These are phyloP conservation scores for Akebia trifoliata DNA, from an alignment of 164 flowering plant species.

Conservation along the genomic window DNA sequence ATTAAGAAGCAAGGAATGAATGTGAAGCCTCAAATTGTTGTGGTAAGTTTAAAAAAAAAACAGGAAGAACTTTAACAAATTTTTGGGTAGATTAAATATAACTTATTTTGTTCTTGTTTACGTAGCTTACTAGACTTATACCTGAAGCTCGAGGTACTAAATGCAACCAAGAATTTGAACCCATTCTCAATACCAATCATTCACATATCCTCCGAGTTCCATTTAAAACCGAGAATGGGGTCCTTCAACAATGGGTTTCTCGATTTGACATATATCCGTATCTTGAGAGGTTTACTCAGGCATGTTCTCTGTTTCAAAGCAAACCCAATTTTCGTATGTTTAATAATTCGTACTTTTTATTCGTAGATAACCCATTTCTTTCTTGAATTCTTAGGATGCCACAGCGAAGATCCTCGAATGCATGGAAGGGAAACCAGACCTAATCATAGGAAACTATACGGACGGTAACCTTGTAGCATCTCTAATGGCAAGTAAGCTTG, in stretches of 20 bases:
- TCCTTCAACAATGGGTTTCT: constrained; percentile 80
- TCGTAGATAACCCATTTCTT: no score
- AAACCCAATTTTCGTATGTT: no score
- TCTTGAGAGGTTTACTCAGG: constrained; percentile 81
- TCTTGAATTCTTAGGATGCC: constrained; percentile 50
- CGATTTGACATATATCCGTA: constrained; percentile 94
- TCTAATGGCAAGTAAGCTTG: constrained; percentile 77
- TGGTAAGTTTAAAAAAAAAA: constrained; percentile 53
- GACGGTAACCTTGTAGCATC: constrained; percentile 94
- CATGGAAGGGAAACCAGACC: constrained; percentile 88
- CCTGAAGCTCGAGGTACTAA: constrained; percentile 86
- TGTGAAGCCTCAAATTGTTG: constrained; percentile 81
- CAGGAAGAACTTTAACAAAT: no score
- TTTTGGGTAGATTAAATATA: no score
- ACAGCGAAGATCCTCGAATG: constrained; percentile 54
- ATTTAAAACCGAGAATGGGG: constrained; percentile 61
- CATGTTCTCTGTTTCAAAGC: constrained; percentile 12
- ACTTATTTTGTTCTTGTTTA: background rate
- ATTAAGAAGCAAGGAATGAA: constrained; percentile 77
- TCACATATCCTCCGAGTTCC: constrained; percentile 86
- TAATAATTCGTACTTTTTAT: no score
- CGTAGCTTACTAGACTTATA: constrained; percentile 80
- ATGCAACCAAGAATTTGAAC: constrained; percentile 80
- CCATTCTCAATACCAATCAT: constrained; percentile 56
- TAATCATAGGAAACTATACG: constrained; percentile 84